Evolutionary conservation across 139 green algal genomes (phyloP).

Genomic region (Closterium sp.): DNA sequence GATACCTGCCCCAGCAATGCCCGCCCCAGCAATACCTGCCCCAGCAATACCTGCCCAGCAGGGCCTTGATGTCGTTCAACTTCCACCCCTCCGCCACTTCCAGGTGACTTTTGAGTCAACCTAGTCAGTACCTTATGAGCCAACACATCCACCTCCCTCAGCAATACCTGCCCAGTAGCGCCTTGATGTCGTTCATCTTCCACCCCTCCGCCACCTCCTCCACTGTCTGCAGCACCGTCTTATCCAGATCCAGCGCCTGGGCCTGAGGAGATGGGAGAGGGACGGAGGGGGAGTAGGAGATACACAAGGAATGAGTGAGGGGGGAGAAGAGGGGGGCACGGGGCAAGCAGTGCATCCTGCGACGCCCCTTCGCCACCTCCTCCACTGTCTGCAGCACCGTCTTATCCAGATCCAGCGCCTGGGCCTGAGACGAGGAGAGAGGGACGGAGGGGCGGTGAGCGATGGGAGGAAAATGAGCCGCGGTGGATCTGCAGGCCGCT

Average conservation of each 20-base stretch:
- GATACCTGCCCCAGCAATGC: too few relatives aligned
- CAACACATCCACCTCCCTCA: background rate
- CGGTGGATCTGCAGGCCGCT: too few relatives aligned
- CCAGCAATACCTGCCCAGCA: slow-evolving; percentile 17
- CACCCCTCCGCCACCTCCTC: slow-evolving; percentile 75
- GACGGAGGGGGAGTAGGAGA: background rate
- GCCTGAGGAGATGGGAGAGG: slow-evolving; percentile 64
- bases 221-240: slow-evolving; percentile 86
- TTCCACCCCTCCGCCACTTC: slow-evolving; percentile 65
- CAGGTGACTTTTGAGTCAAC: slow-evolving; percentile 16
- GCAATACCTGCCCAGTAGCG: slow-evolving; percentile 9
- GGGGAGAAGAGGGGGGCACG: too few relatives aligned
- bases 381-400: slow-evolving; percentile 86
- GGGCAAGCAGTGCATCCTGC: slow-evolving; percentile 24
- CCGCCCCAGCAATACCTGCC: background rate
- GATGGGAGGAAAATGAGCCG: too few relatives aligned
- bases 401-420: slow-evolving; percentile 83
- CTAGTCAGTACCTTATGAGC: slow-evolving; percentile 17
- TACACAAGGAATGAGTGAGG: background rate
- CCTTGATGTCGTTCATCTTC: slow-evolving; percentile 90
- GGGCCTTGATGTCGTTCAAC: slow-evolving; percentile 88
- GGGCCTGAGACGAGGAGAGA: slow-evolving; percentile 67
- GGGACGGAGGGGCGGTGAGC: too few relatives aligned
- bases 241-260: slow-evolving; percentile 83
- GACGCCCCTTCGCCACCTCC: slow-evolving; percentile 70